phyloP scores from a whole-genome alignment of 2,329 filamentous ascomycete genomes.

The Phoma herbarum region DNA sequence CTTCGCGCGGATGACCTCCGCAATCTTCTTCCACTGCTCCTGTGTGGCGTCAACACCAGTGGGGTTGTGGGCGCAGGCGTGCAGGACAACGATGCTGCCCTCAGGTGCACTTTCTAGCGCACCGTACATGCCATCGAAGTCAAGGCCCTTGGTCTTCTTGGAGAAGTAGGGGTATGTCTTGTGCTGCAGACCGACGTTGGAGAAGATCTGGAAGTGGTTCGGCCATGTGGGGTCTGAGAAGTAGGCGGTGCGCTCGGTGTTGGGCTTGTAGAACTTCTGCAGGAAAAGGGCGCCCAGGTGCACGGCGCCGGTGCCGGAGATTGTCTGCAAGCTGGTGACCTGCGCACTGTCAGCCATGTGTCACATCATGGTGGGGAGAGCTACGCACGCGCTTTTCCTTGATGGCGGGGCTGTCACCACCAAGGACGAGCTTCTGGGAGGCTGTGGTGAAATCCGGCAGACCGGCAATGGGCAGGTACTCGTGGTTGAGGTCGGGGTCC shows the following conservation, averaged over 20 bases:
- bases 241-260: conserved; percentile 78
- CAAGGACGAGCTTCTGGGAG: conserved; percentile 89
- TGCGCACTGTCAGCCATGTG: conserved; percentile 48
- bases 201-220: conserved; percentile 99
- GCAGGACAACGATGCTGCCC: conserved; percentile 86
- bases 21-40: conserved; percentile 94
- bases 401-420: conserved; percentile 80
- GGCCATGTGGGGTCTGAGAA: conserved; percentile 96
- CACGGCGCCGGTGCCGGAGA: conserved; percentile 95
- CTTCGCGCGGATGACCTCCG: conserved; percentile 76
- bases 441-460: conserved; percentile 85
- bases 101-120: conserved; percentile 74
- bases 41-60: conserved; percentile 94
- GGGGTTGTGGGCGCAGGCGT: conserved; percentile 97
- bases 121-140: conserved; percentile 87
- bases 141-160: conserved; percentile 85
- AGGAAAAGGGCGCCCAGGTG: conserved; percentile 95
- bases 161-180: conserved; percentile 94
- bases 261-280: conserved; percentile 79
- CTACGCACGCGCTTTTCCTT: conserved; percentile 75
- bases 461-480: conserved; percentile 97
- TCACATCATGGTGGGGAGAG: conserved; percentile 30
- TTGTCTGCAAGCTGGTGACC: conserved; percentile 85
- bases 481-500: conserved; percentile 93
- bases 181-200: conserved; percentile 81